Base-by-base conservation (phyloP, 192 early-diverging fungal genomes). In the Coemansia reversa region DNA sequence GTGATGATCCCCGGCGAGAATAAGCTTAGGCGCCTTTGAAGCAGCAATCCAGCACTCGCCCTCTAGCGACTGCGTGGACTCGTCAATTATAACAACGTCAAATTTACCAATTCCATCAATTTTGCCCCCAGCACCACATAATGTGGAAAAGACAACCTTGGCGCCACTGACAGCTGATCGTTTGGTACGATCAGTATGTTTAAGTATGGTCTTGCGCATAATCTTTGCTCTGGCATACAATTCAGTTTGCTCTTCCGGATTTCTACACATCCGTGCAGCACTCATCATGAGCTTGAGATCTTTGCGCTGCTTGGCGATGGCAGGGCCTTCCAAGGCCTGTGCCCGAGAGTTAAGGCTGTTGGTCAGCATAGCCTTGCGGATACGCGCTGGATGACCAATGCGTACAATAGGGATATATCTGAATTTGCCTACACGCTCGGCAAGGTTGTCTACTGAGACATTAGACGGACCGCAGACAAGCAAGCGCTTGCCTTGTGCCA, bases 381-480 rank as follows among this genome's bases (percentile, higher is more conserved):
- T 70, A 18, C 95, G 85, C 0, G 93, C 92, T 2, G 94, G 91
- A 54, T 97, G 93, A 0, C 95, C 95, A 18, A 94, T 60, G 0
- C 95, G 86, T 7, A 93, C 88, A 59, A 95, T 75, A 3, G 81
- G 78, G 18, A 94, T 51, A 2, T 81, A 78, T n/a, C 55, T 18
- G 39, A 45, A 16, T n/a, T 63, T 62, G 2, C 84, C 83, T 11
- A 97, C 74, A 14, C 95, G 83, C 62, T 93, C 93, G 6, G 91
- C 93, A 25, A 95, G 65, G 62, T 94, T 97, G 66, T 95, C 93
- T 78, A 87, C 93, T 47, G 91, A 86, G 30, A 93, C 91, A 62
- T 97, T 97, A n/a, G 89, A 91, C 1, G 93, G 93, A 0, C 90
- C 95, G 67, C 95, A 97, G 2, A 95, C 93, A 5, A 97, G 75